phyloP scores from a whole-genome alignment of 108 stramenopile genomes.

The Schizochytrium sp. region DNA sequence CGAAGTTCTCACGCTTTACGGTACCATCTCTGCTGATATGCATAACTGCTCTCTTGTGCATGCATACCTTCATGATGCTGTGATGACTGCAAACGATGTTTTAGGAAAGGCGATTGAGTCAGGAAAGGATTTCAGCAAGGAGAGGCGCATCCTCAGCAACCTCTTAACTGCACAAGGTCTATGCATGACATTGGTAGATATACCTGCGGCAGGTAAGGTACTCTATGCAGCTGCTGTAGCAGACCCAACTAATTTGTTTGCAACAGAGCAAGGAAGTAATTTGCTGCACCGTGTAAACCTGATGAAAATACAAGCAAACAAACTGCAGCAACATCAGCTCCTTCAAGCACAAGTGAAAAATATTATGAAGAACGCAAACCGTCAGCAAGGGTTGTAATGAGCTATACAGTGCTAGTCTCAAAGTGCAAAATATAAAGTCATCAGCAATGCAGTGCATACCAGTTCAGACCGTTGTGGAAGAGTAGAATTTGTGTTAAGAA shows the following conservation, averaged over 20 bases:
- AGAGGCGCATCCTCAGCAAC: constrained; percentile 16
- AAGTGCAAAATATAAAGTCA: too few species aligned
- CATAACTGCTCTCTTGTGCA: background rate
- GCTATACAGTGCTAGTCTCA: too few species aligned
- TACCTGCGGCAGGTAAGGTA: constrained; percentile 29
- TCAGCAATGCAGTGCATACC: too few species aligned
- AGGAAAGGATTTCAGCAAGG: background rate
- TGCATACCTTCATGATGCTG: background rate
- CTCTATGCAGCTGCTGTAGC: constrained; percentile 36
- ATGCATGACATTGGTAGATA: background rate
- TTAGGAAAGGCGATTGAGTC: background rate
- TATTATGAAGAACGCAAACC: background rate
- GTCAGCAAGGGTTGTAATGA: background rate
- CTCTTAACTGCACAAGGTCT: background rate
- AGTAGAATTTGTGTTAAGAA: too few species aligned
- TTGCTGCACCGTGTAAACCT: constrained; percentile 19
- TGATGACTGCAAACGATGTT: background rate
- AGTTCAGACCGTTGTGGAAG: too few species aligned
- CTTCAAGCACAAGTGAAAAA: constrained; percentile 2
- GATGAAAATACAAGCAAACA: background rate
- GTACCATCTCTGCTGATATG: background rate
- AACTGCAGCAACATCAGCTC: background rate
- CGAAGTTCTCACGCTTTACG: background rate
- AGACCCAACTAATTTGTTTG: constrained; percentile 28
- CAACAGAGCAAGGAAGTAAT: constrained; percentile 48